Conservation (phyloP, 2,329 filamentous ascomycete genomes). For the Periconia sp. region DNA sequence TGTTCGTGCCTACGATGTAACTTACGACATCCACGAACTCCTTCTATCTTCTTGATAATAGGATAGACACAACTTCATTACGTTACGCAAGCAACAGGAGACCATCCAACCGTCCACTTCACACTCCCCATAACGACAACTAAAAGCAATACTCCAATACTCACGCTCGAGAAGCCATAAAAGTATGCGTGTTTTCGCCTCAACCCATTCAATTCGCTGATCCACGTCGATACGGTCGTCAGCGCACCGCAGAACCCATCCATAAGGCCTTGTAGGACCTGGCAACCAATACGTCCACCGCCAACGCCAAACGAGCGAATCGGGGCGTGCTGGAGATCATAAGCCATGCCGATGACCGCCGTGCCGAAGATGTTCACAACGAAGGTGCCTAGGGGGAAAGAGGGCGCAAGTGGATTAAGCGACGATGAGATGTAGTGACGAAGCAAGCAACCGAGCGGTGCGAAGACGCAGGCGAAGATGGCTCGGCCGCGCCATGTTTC, state of each 20-base stretch:
- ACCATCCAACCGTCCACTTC: slow-evolving; percentile 62
- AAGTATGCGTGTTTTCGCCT: slow-evolving; percentile 62
- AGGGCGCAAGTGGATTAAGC: slow-evolving; percentile 67
- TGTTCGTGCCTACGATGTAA: no score
- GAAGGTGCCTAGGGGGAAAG: slow-evolving; percentile 87
- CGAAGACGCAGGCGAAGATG: slow-evolving; percentile 78
- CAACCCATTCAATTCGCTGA: slow-evolving; percentile 47
- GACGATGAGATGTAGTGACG: slow-evolving; percentile 72
- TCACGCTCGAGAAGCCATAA: slow-evolving; percentile 66
- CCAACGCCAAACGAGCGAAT: slow-evolving; percentile 47
- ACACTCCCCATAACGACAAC: slow-evolving; percentile 75
- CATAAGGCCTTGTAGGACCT: slow-evolving; percentile 50
- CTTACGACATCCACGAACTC: no score
- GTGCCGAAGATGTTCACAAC: slow-evolving; percentile 78
- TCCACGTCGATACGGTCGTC: slow-evolving; percentile 53
- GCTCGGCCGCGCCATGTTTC: slow-evolving; percentile 75
- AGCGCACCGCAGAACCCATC: slow-evolving; percentile 53
- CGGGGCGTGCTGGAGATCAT: slow-evolving; percentile 72
- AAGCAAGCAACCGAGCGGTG: slow-evolving; percentile 74
- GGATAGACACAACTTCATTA: neutral
- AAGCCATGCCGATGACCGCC: slow-evolving; percentile 72
- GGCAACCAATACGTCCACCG: slow-evolving; percentile 48
- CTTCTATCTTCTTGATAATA: no score
- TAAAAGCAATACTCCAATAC: slow-evolving; percentile 60
- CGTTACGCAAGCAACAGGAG: slow-evolving; percentile 32